Evolutionary conservation across 169 alveolate genomes (phyloP).

Genomic region (Besnoitia besnoiti): DNA sequence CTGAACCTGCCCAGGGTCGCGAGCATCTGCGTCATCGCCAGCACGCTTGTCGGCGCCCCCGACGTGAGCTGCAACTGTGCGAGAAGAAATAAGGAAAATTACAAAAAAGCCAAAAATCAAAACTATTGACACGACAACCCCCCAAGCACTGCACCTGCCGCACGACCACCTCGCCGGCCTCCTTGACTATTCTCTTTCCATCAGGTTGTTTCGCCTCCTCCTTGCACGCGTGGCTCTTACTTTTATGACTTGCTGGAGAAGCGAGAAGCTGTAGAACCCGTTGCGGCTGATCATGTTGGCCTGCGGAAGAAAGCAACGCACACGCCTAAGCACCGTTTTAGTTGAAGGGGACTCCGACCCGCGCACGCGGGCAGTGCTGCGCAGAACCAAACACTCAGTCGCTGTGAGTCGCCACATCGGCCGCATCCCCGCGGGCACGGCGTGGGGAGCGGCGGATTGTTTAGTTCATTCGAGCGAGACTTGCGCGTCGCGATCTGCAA

Average conservation of each 20-base stretch:
- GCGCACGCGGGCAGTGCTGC: too few relatives aligned
- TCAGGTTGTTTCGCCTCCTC: neutral
- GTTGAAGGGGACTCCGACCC: too few relatives aligned
- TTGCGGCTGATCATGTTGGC: conserved; percentile 15
- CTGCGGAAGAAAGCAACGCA: neutral
- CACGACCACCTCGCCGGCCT: neutral
- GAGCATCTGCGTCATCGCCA: neutral
- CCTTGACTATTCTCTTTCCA: neutral
- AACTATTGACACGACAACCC: too few relatives aligned
- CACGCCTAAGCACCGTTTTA: neutral
- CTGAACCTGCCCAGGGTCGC: neutral
- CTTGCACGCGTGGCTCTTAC: neutral
- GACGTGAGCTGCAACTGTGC: neutral
- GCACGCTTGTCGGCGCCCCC: neutral
- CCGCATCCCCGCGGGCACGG: too few relatives aligned
- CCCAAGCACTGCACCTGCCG: too few relatives aligned
- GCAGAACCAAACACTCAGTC: too few relatives aligned
- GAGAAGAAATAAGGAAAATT: too few relatives aligned
- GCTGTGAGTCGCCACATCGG: too few relatives aligned
- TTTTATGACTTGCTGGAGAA: neutral
- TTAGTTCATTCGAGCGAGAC: too few relatives aligned
- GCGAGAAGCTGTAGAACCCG: neutral
- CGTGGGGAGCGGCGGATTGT: too few relatives aligned
- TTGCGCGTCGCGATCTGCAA: too few relatives aligned
- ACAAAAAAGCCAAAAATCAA: neutral